Percentiles rank a stretch among this genome's conserved stretches.
These are phyloP conservation scores for Eucommia ulmoides DNA, from an alignment of 257 asterid species.

Conservation along the genomic window DNA sequence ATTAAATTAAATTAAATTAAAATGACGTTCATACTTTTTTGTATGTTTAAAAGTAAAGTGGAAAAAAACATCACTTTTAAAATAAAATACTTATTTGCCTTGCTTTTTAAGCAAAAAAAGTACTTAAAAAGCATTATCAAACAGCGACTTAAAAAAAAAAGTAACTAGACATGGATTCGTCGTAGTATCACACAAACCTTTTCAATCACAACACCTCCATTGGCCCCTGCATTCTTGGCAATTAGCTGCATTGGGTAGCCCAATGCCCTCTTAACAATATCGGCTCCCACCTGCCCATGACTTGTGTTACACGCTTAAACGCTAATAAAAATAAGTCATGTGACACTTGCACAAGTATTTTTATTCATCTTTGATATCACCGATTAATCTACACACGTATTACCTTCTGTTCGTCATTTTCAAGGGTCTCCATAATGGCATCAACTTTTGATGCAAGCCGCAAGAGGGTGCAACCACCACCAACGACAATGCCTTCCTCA, in stretches of 20 bases:
- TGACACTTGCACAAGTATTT: neutral
- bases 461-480: slow-evolving; percentile 59
- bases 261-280: slow-evolving; percentile 45
- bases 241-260: slow-evolving; percentile 48
- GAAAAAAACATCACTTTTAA: too few species aligned
- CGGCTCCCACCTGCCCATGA: slow-evolving; percentile 40
- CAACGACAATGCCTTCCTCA: slow-evolving; percentile 69
- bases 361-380: neutral
- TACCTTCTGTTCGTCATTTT: slow-evolving; percentile 29
- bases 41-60: too few species aligned
- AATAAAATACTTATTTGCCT: too few species aligned
- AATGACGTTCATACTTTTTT: neutral
- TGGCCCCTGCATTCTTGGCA: slow-evolving; percentile 52
- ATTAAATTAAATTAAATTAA: too few species aligned
- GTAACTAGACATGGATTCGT: neutral
- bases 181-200: slow-evolving; percentile 21
- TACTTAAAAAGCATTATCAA: too few species aligned
- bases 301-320: neutral
- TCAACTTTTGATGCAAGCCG: slow-evolving; percentile 47
- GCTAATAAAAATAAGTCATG: neutral
- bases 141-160: neutral
- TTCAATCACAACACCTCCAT: slow-evolving; percentile 45
- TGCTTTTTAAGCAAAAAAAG: too few species aligned
- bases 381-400: neutral
- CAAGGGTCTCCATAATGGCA: slow-evolving; percentile 42